Evolutionary conservation across 129 eudicot species (phyloP), one percentile per base, ranked within the genome.

Genomic region (Flaveria linearis): DNA sequence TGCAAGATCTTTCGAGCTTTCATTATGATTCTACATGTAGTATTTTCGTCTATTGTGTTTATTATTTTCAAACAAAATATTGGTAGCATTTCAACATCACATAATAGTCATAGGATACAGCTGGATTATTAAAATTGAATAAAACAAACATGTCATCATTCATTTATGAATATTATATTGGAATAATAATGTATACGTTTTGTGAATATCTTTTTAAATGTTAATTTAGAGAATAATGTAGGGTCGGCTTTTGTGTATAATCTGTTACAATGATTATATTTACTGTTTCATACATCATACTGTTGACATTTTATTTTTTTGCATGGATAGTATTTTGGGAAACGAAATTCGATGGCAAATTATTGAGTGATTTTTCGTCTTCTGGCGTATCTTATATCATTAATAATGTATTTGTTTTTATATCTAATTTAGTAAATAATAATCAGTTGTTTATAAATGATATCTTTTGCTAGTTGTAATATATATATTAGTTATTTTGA

Each of bases 1-100:
- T 41, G 50, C 71, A 51, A 51, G 47, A 71, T 71, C 49, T 55
- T 28, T 17, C 13, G 67, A 72, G 67, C 76, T 72, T 56, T 55
- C 68, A 20, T 55, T 6, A 55, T 1, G 77, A 55, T 73, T 73
- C 51, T 55, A 55, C 22, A n/a, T 14, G 77, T 56, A 22, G 41
- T 56, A 20, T 18, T 33, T 39, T 73, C 56, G 66, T 72, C 66
- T 2, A 39, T 55, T 73, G 12, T 73, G 68, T 56, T 39, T 56
- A 73, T 39, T 36, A 55, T 1, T 57, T 56, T 73, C 50, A 72
- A 72, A 53, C 33, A 30, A 53, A 72, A 9, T 52, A 36, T 56
- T 17, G 77, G 68, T 73, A 39, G 22, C 67, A 20, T 68, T 43
- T 68, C 73, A 7, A 23, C 73, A 68, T 43, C 55, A 68, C 36